Percentiles rank a stretch among this genome's conserved stretches.
phyloP scores from a whole-genome alignment of 805 yeast genomes.

The Lipomyces orientalis region DNA sequence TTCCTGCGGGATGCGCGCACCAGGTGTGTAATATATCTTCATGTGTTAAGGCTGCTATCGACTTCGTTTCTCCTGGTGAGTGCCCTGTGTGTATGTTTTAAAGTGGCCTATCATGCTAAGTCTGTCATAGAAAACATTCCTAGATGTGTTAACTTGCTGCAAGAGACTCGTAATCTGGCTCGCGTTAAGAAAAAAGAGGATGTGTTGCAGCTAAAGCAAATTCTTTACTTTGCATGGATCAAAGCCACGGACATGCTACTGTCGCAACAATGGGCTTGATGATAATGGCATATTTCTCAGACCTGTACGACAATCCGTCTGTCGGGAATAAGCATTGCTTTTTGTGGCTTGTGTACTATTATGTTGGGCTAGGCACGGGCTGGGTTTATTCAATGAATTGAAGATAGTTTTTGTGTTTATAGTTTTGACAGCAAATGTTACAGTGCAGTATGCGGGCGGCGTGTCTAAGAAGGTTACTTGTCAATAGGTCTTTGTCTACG shows the following conservation, averaged over 20 bases:
- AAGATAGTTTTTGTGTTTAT: background rate
- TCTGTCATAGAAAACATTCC: slow-evolving; percentile 24
- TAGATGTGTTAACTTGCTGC: slow-evolving; percentile 21
- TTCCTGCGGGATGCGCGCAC: slow-evolving; percentile 37
- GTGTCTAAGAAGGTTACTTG: background rate
- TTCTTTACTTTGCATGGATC: slow-evolving; percentile 28
- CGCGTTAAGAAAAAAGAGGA: slow-evolving; percentile 31
- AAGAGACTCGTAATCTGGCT: slow-evolving; percentile 27
- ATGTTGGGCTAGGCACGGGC: background rate
- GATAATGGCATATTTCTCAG: background rate
- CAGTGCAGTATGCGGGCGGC: background rate
- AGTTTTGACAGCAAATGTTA: background rate
- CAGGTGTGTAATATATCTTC: slow-evolving; percentile 36
- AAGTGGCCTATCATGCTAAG: background rate
- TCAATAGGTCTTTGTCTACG: background rate
- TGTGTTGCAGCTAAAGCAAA: slow-evolving; percentile 30
- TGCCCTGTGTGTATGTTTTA: background rate
- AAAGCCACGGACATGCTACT: slow-evolving; percentile 8
- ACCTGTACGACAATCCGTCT: background rate
- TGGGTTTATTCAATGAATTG: background rate
- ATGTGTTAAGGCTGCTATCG: slow-evolving; percentile 32
- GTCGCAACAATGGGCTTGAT: background rate
- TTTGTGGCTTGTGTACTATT: slow-evolving; percentile 1
- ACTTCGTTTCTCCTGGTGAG: slow-evolving; percentile 35
- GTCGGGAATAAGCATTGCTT: background rate